Percentiles rank a stretch among this genome's conserved stretches.
Conservation (phyloP, 495 filamentous ascomycete species). For the Darksidea phi region DNA sequence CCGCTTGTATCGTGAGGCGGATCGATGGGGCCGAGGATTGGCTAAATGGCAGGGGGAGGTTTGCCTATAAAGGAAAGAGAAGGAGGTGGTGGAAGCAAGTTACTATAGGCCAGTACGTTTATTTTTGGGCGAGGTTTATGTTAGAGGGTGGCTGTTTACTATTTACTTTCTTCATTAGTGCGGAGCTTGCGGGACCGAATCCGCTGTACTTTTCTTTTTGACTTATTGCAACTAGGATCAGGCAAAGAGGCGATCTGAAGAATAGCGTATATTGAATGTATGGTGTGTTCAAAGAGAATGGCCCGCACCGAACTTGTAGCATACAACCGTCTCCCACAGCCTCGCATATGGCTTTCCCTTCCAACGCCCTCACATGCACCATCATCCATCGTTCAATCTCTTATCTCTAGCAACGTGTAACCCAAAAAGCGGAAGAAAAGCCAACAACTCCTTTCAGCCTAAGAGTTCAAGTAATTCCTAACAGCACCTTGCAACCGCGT, state of each 20-base stretch:
- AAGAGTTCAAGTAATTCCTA: constrained; percentile 75
- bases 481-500: constrained; percentile 83
- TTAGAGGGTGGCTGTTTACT: constrained; percentile 5
- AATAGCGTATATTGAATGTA: too few relatives aligned
- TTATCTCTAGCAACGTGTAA: too few relatives aligned
- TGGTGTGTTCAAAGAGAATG: too few relatives aligned
- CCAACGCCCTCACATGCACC: not conserved
- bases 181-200: constrained; percentile 20
- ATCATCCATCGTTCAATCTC: too few relatives aligned
- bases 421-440: too few relatives aligned
- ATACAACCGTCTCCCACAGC: too few relatives aligned
- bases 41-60: constrained; percentile 7
- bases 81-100: not conserved
- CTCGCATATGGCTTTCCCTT: not conserved
- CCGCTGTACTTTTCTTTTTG: not conserved
- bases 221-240: too few relatives aligned
- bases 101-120: not conserved
- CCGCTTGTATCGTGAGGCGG: not conserved
- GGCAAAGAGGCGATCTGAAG: too few relatives aligned
- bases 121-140: not conserved
- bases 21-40: not conserved
- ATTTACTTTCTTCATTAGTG: constrained; percentile 13
- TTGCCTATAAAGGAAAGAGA: too few relatives aligned
- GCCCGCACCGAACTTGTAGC: too few relatives aligned
- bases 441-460: constrained; percentile 13